Percentiles rank a stretch among this genome's conserved stretches.
phyloP scores from a whole-genome alignment of 1,284 basidiomycete species.

The Leccinum solheimii region DNA sequence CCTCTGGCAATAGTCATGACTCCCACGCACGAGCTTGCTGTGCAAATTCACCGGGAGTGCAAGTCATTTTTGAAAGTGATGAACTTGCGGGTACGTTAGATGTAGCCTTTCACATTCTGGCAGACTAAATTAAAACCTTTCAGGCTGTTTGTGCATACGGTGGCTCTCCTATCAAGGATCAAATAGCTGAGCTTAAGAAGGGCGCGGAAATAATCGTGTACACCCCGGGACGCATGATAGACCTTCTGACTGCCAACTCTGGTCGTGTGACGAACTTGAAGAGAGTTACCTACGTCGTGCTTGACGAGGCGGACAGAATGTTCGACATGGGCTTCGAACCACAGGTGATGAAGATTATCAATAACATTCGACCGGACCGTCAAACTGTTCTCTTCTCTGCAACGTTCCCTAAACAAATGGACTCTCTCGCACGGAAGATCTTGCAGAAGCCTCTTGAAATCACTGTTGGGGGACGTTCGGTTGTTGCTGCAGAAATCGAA shows the following conservation, averaged over 20 bases:
- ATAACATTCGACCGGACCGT: conserved; percentile 96
- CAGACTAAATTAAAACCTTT: conserved; percentile 15
- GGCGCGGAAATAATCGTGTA: conserved; percentile 98
- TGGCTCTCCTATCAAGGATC: conserved; percentile 97
- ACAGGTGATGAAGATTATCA: conserved; percentile 99
- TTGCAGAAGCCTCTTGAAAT: conserved; percentile 93
- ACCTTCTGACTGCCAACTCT: conserved; percentile 96
- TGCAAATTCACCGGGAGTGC: conserved; percentile 96
- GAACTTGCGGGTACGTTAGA: conserved; percentile 74
- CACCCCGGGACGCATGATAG: conserved; percentile 99
- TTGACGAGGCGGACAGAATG: conserved; percentile 99
- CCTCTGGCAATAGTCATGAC: conserved; percentile 97
- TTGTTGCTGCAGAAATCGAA: conserved; percentile 98
- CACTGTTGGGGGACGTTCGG: conserved; percentile 96
- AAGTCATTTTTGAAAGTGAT: conserved; percentile 95
- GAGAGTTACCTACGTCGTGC: conserved; percentile 95
- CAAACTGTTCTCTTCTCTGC: conserved; percentile 99
- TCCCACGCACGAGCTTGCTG: conserved; percentile 94
- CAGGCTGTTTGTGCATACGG: conserved; percentile 97
- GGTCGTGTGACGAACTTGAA: conserved; percentile 98
- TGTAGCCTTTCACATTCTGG: not conserved
- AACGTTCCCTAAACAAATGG: conserved; percentile 99
- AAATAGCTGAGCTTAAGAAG: conserved; percentile 98
- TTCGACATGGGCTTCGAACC: conserved; percentile 99
- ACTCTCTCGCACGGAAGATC: conserved; percentile 94